Evolutionary conservation across 352 stramenopile species (phyloP).

Genomic region (Phytophthora pinifolia): DNA sequence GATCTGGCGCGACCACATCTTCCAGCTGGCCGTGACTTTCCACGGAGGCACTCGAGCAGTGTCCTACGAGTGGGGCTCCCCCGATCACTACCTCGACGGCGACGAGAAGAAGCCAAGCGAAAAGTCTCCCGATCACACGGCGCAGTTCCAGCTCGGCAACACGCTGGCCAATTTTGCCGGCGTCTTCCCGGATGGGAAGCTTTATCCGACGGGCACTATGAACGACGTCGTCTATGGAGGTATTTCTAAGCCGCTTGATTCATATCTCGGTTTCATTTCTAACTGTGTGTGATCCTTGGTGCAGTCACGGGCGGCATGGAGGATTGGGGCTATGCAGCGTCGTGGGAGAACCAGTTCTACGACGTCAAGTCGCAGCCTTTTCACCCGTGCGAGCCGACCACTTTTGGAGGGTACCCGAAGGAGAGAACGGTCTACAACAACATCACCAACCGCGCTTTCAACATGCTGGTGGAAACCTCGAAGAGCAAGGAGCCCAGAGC

Average conservation of each 20-base stretch:
- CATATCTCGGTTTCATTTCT: too few relatives aligned
- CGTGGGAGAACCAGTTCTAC: conserved; percentile 79
- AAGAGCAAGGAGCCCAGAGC: conserved; percentile 86
- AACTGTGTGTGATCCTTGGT: too few relatives aligned
- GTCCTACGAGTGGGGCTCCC: conserved; percentile 97
- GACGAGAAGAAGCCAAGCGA: conserved; percentile 51
- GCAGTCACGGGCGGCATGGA: conserved; percentile 96
- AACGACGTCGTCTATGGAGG: conserved; percentile 96
- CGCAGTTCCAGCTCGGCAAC: conserved; percentile 61
- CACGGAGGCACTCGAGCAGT: conserved; percentile 97
- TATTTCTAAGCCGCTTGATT: too few relatives aligned
- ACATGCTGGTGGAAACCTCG: conserved; percentile 97
- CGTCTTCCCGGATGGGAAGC: conserved; percentile 59
- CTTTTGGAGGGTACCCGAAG: conserved; percentile 88
- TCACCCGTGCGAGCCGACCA: conserved; percentile 77
- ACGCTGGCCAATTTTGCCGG: conserved; percentile 74
- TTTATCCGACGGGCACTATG: conserved; percentile 90
- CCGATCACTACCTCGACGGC: conserved; percentile 77
- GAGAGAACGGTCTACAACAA: conserved; percentile 95
- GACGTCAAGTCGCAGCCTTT: conserved; percentile 47
- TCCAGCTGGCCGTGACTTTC: conserved; percentile 97
- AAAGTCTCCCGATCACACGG: conserved; percentile 79
- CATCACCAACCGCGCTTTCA: conserved; percentile 92
- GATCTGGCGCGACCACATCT: conserved; percentile 96
- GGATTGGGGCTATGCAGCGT: conserved; percentile 95